These are phyloP conservation scores for Fusarium chaquense DNA, from an alignment of 2,329 filamentous ascomycete species.

Conservation along the genomic window DNA sequence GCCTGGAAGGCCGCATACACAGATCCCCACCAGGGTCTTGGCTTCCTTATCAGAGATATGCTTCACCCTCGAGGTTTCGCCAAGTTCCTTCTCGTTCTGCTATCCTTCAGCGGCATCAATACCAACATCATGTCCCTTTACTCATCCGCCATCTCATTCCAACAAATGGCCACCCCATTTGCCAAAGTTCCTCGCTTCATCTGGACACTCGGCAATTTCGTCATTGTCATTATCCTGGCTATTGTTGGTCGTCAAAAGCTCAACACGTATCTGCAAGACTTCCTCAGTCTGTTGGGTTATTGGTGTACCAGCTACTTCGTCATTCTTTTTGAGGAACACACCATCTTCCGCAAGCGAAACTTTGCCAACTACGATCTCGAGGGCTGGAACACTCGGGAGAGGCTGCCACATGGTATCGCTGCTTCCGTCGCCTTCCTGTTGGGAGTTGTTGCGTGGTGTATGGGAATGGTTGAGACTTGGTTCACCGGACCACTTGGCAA, in stretches of 20 bases:
- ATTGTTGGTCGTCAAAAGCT: conserved; percentile 12
- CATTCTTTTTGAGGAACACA: conserved; percentile 17
- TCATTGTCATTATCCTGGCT: conserved; percentile 2
- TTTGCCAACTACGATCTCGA: conserved; percentile 14
- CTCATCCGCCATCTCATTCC: conserved; percentile 13
- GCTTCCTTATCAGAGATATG: conserved; percentile 15
- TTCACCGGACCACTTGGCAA: conserved; percentile 11
- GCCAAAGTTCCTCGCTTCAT: conserved; percentile 11
- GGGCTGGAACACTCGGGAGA: not conserved
- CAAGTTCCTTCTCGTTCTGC: conserved; percentile 4
- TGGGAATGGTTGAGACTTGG: conserved; percentile 17
- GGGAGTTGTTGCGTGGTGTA: conserved; percentile 17
- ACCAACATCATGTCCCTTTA: conserved; percentile 22
- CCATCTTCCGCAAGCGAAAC: conserved; percentile 10
- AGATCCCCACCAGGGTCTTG: conserved; percentile 8
- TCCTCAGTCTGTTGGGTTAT: conserved; percentile 11
- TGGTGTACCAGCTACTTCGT: conserved; percentile 21
- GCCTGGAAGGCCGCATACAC: not conserved
- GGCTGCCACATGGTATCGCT: conserved; percentile 10
- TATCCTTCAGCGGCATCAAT: conserved; percentile 13
- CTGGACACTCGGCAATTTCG: conserved; percentile 17
- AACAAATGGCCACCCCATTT: conserved; percentile 7
- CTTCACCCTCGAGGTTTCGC: conserved; percentile 10
- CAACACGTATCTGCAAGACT: conserved; percentile 14
- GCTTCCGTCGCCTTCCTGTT: conserved; percentile 2